Conservation (phyloP, 176 grass and related monocot genomes). For the Eremochloa ophiuroides region DNA sequence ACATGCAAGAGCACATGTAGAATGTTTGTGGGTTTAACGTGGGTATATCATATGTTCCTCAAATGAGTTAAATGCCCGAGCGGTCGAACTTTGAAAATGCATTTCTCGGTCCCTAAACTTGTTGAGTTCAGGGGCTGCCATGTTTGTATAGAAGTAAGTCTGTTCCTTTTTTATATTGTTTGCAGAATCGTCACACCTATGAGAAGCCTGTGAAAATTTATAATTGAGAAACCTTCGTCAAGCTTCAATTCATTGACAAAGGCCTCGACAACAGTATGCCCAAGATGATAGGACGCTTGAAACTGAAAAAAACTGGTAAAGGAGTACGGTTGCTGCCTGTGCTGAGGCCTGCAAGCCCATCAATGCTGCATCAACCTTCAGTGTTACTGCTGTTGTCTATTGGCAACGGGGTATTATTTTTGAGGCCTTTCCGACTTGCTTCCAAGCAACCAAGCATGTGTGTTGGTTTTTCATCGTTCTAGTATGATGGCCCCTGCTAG, state of each 20-base stretch:
- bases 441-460: constrained; percentile 4
- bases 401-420: constrained; percentile 12
- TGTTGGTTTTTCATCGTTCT: constrained; percentile 20
- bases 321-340: not conserved
- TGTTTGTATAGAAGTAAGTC: not conserved
- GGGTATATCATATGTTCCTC: not conserved
- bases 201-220: constrained; percentile 84
- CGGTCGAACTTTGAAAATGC: too few relatives aligned
- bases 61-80: too few relatives aligned
- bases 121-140: too few relatives aligned
- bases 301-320: constrained; percentile 10
- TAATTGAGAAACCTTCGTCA: constrained; percentile 33
- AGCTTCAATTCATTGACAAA: not conserved
- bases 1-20: not conserved
- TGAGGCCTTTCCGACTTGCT: constrained; percentile 17
- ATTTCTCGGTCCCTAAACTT: too few relatives aligned
- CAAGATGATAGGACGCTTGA: not conserved
- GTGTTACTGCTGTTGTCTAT: not conserved
- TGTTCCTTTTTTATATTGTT: constrained; percentile 10
- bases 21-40: not conserved
- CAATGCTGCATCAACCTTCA: too few relatives aligned
- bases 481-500: constrained; percentile 41
- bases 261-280: not conserved
- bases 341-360: constrained; percentile 6
- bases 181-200: constrained; percentile 70